Conservation (phyloP, 192 early-diverging fungal genomes). For the Backusella morwellensis region DNA sequence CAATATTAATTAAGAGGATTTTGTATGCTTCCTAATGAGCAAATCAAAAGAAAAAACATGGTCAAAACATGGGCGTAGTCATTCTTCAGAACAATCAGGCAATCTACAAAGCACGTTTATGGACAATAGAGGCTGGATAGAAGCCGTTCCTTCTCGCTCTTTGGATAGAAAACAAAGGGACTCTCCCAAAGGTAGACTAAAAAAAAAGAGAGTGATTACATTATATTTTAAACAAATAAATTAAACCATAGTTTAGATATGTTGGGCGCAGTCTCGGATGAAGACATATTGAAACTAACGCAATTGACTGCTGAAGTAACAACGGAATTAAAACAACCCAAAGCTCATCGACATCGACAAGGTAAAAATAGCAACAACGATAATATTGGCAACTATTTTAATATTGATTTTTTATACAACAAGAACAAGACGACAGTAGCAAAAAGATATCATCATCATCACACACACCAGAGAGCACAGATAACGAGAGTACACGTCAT, state of each 20-base stretch:
- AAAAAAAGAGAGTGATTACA: neutral
- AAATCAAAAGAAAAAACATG: neutral
- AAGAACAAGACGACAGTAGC: neutral
- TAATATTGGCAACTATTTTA: neutral
- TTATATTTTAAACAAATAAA: slow-evolving; percentile 4
- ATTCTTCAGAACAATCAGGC: neutral
- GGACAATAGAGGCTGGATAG: neutral
- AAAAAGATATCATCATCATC: neutral
- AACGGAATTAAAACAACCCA: neutral
- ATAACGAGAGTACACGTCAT: neutral
- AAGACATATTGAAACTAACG: slow-evolving; percentile 26
- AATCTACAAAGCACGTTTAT: slow-evolving; percentile 5
- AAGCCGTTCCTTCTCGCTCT: neutral
- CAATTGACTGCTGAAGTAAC: slow-evolving; percentile 15
- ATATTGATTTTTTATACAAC: neutral
- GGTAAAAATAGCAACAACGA: neutral
- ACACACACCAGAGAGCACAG: neutral
- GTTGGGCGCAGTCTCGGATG: slow-evolving; percentile 29
- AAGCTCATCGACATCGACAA: neutral
- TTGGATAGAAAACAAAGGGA: neutral
- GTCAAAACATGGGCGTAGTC: slow-evolving; percentile 5
- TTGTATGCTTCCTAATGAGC: slow-evolving; percentile 5
- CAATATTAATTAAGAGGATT: neutral
- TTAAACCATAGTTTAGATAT: slow-evolving; percentile 18
- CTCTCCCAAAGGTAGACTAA: neutral